Base-by-base conservation (phyloP, 371 early-diverging fungal genomes). In the Nematocida major region DNA sequence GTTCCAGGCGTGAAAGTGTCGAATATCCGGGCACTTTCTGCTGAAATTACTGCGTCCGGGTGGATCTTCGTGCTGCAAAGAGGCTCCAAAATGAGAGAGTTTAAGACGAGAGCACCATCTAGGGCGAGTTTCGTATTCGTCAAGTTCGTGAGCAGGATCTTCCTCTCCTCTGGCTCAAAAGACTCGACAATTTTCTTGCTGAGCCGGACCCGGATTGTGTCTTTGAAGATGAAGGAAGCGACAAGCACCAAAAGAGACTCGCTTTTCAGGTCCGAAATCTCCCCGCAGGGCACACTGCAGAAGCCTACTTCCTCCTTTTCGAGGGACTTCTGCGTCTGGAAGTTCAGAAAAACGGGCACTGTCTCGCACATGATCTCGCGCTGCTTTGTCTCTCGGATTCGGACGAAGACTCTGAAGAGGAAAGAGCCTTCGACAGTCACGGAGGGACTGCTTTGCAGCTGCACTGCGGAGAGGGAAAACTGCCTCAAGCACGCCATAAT, bases 111-210 rank as follows among this genome's bases (percentile, higher is more conserved):
- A 13, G 9, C n/a, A 13, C 22, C 40, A 24, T 40, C 22, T 24
- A 40, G 15, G 7, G 24, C 1, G 13, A 73, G 26, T 20, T 49
- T 0, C 15, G 11, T 49, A 36, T 73, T 61, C 15, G 62, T 73
- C 3, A 62, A 54, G 22, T 73, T 73, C 22, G 76, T 73, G 2
- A 63, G 9, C 30, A 2, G 1, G 13, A 73, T 62, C 3, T 34
- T 59, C 38, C 51, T 49, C 18, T 61, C 24, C 20, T 62, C 11
- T 9, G 26, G 3, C 22, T 73, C 63, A 7, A 73, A 9, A 15
- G 62, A 20, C 28, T 73, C 76, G 13, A 73, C 32, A 47, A 73
- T 73, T 43, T 62, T 73, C 24, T 78, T 45, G 32, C 76, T 73
- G 4, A 73, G 76, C n/a, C 76, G 13, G 32, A 73, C 26, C 18